Evolutionary conservation across 805 yeast species (phyloP).

Genomic region (Candida schatavii): DNA sequence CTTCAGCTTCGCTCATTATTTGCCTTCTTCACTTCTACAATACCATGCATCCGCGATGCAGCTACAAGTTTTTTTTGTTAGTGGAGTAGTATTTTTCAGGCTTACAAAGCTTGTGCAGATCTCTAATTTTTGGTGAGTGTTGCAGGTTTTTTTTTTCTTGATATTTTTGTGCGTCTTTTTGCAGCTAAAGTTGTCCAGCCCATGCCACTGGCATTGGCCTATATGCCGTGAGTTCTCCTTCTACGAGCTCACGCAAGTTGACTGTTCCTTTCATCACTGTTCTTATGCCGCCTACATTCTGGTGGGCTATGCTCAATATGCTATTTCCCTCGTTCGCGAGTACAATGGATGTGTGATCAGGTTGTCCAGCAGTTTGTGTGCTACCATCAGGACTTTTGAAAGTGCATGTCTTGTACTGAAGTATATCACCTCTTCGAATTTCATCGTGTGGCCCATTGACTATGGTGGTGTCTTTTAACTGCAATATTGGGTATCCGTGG

Average conservation of each 20-base stretch:
- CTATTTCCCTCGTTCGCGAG: slow-evolving; percentile 20
- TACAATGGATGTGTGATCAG: slow-evolving; percentile 50
- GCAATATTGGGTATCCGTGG: slow-evolving; percentile 46
- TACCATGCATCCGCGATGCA: too few species aligned
- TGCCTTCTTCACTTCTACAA: too few species aligned
- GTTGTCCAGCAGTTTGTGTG: slow-evolving; percentile 44
- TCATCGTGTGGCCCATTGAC: slow-evolving; percentile 36
- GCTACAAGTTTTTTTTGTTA: too few species aligned
- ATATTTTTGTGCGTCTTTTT: neutral
- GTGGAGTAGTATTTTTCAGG: too few species aligned
- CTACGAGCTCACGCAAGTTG: slow-evolving; percentile 31
- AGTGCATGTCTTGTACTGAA: slow-evolving; percentile 44
- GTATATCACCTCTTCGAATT: slow-evolving; percentile 52
- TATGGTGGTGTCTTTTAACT: slow-evolving; percentile 3
- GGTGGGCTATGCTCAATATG: slow-evolving; percentile 42
- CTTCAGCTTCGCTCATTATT: too few species aligned
- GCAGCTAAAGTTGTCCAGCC: slow-evolving; percentile 23
- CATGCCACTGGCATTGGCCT: slow-evolving; percentile 49
- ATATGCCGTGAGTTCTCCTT: slow-evolving; percentile 45
- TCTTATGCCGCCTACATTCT: slow-evolving; percentile 45
- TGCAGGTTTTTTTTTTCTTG: neutral
- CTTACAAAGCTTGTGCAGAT: too few species aligned
- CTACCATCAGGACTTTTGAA: slow-evolving; percentile 37
- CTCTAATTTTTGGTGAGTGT: too few species aligned
- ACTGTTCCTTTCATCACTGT: slow-evolving; percentile 39